phyloP scores from a whole-genome alignment of 805 yeast genomes.

The Maudiozyma bulderi region DNA sequence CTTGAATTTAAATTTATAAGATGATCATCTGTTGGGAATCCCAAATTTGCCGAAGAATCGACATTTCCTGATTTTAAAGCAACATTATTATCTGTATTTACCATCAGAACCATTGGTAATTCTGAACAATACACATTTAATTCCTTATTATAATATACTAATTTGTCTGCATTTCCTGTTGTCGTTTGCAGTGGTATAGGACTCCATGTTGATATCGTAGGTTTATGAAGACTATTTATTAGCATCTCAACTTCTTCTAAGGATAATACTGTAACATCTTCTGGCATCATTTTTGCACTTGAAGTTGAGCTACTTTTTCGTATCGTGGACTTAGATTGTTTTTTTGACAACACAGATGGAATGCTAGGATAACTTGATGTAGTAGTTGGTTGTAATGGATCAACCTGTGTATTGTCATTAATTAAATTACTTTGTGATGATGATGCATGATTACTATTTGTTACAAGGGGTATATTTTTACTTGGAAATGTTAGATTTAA shows the following conservation, averaged over 20 bases:
- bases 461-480: not conserved
- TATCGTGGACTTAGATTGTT: not conserved
- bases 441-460: not conserved
- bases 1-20: slow-evolving; percentile 23
- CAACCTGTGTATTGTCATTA: slow-evolving; percentile 1
- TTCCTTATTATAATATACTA: slow-evolving; percentile 51
- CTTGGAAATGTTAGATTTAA: not conserved
- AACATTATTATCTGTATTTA: slow-evolving; percentile 13
- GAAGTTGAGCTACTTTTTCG: not conserved
- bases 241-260: slow-evolving; percentile 32
- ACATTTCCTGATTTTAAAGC: not conserved
- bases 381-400: slow-evolving; percentile 4
- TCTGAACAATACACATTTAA: slow-evolving; percentile 50
- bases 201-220: slow-evolving; percentile 45
- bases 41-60: not conserved
- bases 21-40: slow-evolving; percentile 25
- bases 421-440: not conserved
- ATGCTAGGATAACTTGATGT: not conserved
- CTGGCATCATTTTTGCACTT: not conserved
- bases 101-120: slow-evolving; percentile 41
- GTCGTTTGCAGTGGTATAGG: slow-evolving; percentile 41
- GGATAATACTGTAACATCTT: slow-evolving; percentile 24
- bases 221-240: slow-evolving; percentile 27
- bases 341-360: not conserved
- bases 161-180: slow-evolving; percentile 35